Percentiles rank a stretch among this genome's conserved stretches.
Evolutionary conservation across 345 rosid species (phyloP).

Genomic region (Cardamine occulta): DNA sequence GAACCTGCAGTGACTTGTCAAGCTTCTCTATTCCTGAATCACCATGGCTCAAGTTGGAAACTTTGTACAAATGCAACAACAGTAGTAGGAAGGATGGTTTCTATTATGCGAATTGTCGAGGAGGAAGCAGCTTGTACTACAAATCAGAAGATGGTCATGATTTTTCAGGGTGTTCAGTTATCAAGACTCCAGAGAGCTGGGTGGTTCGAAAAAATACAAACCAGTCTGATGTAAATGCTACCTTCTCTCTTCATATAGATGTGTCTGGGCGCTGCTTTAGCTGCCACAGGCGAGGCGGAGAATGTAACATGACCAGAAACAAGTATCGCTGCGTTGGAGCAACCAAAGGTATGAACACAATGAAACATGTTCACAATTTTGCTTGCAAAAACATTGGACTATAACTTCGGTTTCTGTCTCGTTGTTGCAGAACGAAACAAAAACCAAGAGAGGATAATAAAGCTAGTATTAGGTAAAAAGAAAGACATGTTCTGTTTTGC

Average conservation of each 20-base stretch:
- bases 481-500: constrained; percentile 17
- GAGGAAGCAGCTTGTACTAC: constrained; percentile 22
- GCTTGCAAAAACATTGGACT: constrained; percentile 13
- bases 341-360: constrained; percentile 22
- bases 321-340: constrained; percentile 25
- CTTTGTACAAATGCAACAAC: constrained; percentile 44
- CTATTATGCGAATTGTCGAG: constrained; percentile 10
- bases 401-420: not conserved
- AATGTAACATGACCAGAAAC: constrained; percentile 1
- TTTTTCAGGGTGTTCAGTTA: constrained; percentile 35
- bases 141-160: not conserved
- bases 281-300: constrained; percentile 32
- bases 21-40: constrained; percentile 40
- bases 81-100: not conserved
- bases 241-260: constrained; percentile 8
- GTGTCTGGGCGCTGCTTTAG: not conserved
- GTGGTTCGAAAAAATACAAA: not conserved
- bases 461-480: constrained; percentile 35
- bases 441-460: not conserved
- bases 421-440: constrained; percentile 11
- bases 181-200: constrained; percentile 34
- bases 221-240: constrained; percentile 17
- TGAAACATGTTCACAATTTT: not conserved
- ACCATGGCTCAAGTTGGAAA: constrained; percentile 27
- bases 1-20: constrained; percentile 38